Base-by-base conservation (phyloP, 257 asterid species). In the Solanum dulcamara region DNA sequence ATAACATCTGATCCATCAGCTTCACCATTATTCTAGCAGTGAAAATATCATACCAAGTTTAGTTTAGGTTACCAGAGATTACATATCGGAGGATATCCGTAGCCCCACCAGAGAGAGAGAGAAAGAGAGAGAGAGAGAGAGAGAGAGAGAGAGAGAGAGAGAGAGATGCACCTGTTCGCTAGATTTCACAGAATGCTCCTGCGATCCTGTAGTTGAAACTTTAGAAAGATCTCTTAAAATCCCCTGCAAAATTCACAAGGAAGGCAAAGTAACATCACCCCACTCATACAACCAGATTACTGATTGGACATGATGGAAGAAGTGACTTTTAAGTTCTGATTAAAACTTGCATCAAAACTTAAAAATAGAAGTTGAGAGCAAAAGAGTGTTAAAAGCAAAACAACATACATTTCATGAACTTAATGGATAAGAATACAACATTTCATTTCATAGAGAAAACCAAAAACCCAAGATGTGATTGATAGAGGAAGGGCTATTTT, bases 201-300 rank as follows among this genome's bases (percentile, higher is more conserved):
- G 86, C 67, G 51, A 53, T 66, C 44, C 67, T 7, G 51, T 32
- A 28, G 81, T 37, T 48, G 86, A 40, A 83, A 67, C 86, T 83
- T 68, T 83, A 83, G 81, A 30, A 35, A 48, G 81, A 22, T 83
- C 86, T 83, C 81, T 48, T 67, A 83, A 48, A 67, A 67, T 67
- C 37, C 86, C 86, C 86, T 83, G 64, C 64, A 83, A 83, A 82
- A 28, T 24, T 24, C 75, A 82, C 77, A 40, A 44, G 80, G 53
- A 38, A 14, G 28, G 8, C 79, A 70, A 46, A 15, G 62, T 35
- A 28, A 77, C 14, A 46, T 26, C 42, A 77, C 4, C 62, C 4
- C 62, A 28, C 20, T 46, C 10, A 28, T 46, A 46, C 35, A 28
- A 46, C 26, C 42, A 77, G 83, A 44, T 77, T 26, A 48, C 83